These are phyloP conservation scores for Hyphodiscus hymeniophilus DNA, from an alignment of 495 filamentous ascomycete species.

Conservation along the genomic window DNA sequence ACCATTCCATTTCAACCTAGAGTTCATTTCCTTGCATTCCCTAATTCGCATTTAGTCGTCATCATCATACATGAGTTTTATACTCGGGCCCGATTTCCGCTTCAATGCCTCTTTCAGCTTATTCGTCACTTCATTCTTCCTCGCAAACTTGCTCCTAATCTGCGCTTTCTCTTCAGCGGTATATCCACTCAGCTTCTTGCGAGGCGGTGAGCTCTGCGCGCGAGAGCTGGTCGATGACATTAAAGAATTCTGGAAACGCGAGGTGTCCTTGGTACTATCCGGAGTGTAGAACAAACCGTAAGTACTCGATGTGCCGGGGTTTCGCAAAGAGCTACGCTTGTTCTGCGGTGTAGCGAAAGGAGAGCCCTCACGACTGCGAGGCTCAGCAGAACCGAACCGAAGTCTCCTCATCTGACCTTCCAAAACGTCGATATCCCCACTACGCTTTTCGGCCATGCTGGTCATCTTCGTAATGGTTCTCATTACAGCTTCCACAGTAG, in stretches of 20 bases:
- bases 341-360: conserved; percentile 57
- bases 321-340: conserved; percentile 12
- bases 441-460: conserved; percentile 78
- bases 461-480: conserved; percentile 91
- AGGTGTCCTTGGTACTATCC: conserved; percentile 21
- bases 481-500: conserved; percentile 85
- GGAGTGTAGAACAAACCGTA: conserved; percentile 30
- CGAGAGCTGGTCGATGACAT: conserved; percentile 19
- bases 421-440: conserved; percentile 79
- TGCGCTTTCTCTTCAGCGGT: conserved; percentile 38
- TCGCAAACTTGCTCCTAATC: conserved; percentile 43
- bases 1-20: too few relatives aligned
- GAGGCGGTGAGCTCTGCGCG: conserved; percentile 27
- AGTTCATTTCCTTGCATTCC: too few relatives aligned
- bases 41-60: neutral
- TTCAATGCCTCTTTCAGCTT: conserved; percentile 30
- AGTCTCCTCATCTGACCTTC: conserved; percentile 76
- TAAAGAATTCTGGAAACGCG: conserved; percentile 18
- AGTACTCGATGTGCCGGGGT: conserved; percentile 25
- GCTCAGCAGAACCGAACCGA: conserved; percentile 40
- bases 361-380: conserved; percentile 47
- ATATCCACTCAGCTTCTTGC: conserved; percentile 50
- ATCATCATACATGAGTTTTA: conserved; percentile 20
- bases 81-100: conserved; percentile 25
- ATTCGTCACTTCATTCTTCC: conserved; percentile 44